Evolutionary conservation across 2,329 filamentous ascomycete genomes (phyloP), one percentile per base, ranked within the genome.

Genomic region (Fusarium guadeloupense): DNA sequence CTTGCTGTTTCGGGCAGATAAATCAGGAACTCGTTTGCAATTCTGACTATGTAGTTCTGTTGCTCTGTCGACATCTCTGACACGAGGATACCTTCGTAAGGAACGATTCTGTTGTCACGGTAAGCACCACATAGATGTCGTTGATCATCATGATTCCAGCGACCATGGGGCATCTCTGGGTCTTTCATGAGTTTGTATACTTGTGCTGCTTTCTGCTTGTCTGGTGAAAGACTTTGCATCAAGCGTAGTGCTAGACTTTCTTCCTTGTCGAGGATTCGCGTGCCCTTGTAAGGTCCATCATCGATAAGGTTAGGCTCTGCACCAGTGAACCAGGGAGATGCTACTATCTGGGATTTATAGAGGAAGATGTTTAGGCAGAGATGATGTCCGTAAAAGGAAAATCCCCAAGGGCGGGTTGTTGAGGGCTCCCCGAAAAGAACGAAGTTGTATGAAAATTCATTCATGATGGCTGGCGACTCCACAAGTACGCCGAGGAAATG

Each of bases 111-210:
- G 72, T 94, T 95, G 68, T 94, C 91, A 10, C 89, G 84, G 71
- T 90, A 92, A 0, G 91, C 91, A 28, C 91, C 91, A 71, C 89
- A 91, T 5, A 92, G 72, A 68, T 93, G 90, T 7, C 90, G 82
- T 76, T 93, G 89, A 72, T 94, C 91, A 68, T 92, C 89, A 63
- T 88, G 88, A 71, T 93, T 93, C 90, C 90, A 93, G 8, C 90
- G 82, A 9, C 87, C 88, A 12, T 77, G 75, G 3, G 83, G 85
- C 89, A 92, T 92, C 0, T 76, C 80, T 0, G 85, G 83, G 53
- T 92, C 89, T 20, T 82, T 79, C 76, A 92, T 80, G 1, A 79
- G 64, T 47, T 81, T 80, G 72, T 84, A 92, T 0, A 85, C 77
- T 54, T 85, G 85, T 0, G 87, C 86, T 2, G 72, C 69, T 0